A percentile compares a stretch with the other conserved stretches of the same genome.
phyloP scores from a whole-genome alignment of 2,329 filamentous ascomycete genomes.

The Neopestalotiopsis sp. region DNA sequence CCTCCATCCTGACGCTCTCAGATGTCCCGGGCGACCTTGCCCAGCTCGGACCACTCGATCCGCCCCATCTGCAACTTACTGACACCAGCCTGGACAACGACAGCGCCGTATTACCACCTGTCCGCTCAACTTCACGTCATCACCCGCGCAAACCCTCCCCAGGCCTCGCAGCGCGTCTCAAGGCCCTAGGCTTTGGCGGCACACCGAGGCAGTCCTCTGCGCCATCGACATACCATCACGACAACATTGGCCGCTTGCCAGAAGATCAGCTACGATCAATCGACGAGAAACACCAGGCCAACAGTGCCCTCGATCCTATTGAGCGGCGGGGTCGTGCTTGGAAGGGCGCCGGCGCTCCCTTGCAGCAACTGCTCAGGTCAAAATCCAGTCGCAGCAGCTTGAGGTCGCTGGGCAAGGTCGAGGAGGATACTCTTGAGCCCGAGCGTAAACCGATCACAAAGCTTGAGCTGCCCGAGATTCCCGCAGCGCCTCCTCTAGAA shows the following conservation, averaged over 20 bases:
- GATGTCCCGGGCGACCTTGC: slow-evolving; percentile 47
- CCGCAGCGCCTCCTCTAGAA: slow-evolving; percentile 53
- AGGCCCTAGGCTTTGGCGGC: slow-evolving; percentile 64
- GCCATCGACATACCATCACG: slow-evolving; percentile 39
- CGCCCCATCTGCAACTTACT: slow-evolving; percentile 22
- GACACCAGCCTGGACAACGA: slow-evolving; percentile 18
- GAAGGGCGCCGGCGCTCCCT: slow-evolving; percentile 67
- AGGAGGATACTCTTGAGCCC: slow-evolving; percentile 14
- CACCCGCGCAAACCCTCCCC: slow-evolving; percentile 64
- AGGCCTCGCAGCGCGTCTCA: slow-evolving; percentile 67
- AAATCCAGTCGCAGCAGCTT: slow-evolving; percentile 35
- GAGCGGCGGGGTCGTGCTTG: slow-evolving; percentile 73
- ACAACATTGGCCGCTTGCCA: slow-evolving; percentile 69
- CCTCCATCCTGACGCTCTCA: slow-evolving; percentile 43
- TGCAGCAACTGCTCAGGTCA: slow-evolving; percentile 39
- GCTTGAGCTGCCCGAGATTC: slow-evolving; percentile 57
- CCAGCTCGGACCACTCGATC: slow-evolving; percentile 39
- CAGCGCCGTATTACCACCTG: slow-evolving; percentile 25
- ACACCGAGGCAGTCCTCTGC: slow-evolving; percentile 43
- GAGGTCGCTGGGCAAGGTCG: slow-evolving; percentile 27
- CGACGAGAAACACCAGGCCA: slow-evolving; percentile 68
- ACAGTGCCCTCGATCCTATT: slow-evolving; percentile 50
- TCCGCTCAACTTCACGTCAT: slow-evolving; percentile 34
- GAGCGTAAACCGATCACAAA: slow-evolving; percentile 22
- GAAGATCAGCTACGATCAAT: slow-evolving; percentile 73